Conservation (phyloP, 75 land plant genomes). For the Pinus tabuliformis region DNA sequence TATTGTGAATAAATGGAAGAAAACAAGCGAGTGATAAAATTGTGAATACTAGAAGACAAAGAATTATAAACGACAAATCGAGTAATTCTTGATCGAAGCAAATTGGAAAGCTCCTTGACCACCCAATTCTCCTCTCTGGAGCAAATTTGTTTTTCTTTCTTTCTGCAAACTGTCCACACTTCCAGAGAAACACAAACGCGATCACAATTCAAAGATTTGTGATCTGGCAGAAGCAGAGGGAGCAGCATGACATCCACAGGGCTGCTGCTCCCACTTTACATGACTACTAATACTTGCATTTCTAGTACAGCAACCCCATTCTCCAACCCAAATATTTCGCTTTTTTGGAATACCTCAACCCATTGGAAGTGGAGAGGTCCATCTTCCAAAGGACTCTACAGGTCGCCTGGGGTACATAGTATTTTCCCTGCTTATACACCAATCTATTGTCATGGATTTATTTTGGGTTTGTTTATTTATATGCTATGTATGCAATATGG, state of each 20-base stretch:
- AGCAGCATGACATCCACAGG: constrained; percentile 10
- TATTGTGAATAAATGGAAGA: no score
- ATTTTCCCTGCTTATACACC: neutral
- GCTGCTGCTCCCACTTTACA: constrained; percentile 5
- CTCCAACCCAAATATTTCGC: neutral
- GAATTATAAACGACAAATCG: no score
- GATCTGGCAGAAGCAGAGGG: neutral
- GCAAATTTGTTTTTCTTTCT: no score
- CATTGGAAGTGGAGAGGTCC: neutral
- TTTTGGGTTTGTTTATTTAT: neutral
- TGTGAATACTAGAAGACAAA: no score
- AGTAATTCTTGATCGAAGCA: no score
- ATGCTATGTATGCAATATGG: constrained; percentile 13
- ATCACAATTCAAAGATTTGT: neutral
- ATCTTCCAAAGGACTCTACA: neutral
- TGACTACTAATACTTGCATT: neutral
- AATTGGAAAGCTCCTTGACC: no score
- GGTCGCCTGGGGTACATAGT: neutral
- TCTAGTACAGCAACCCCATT: constrained; percentile 3
- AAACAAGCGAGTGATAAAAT: no score
- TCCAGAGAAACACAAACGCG: no score
- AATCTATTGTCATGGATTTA: neutral
- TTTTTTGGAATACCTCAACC: neutral
- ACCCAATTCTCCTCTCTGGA: no score
- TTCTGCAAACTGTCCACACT: no score